phyloP scores from a whole-genome alignment of 495 filamentous ascomycete genomes.

The Aspergillus heteromorphus region DNA sequence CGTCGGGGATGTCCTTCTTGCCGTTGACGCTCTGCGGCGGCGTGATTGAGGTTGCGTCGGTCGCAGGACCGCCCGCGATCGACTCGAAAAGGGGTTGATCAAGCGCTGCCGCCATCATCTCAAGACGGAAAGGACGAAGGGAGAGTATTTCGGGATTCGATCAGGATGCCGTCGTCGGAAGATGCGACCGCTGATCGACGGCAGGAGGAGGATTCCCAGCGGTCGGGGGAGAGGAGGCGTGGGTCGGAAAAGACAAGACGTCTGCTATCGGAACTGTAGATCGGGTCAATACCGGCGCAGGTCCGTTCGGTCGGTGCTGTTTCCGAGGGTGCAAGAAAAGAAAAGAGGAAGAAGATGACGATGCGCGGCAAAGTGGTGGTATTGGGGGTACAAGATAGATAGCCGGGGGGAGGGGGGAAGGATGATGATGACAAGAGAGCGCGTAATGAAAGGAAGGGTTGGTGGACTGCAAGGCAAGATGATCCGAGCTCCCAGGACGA shows the following conservation, averaged over 20 bases:
- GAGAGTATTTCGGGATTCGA: slow-evolving; percentile 8
- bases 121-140: slow-evolving; percentile 12
- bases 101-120: slow-evolving; percentile 33
- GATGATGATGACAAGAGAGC: background rate
- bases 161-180: slow-evolving; percentile 38
- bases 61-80: slow-evolving; percentile 21
- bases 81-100: slow-evolving; percentile 28
- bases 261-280: slow-evolving; percentile 2
- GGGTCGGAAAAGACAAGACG: slow-evolving; percentile 3
- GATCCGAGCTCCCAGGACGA: slow-evolving; percentile 11
- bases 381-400: background rate
- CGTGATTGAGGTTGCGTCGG: slow-evolving; percentile 38
- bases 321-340: background rate
- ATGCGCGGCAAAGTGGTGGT: too few relatives aligned
- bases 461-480: slow-evolving; percentile 9
- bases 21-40: slow-evolving; percentile 43
- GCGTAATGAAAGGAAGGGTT: slow-evolving; percentile 1
- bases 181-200: slow-evolving; percentile 49
- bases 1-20: slow-evolving; percentile 39
- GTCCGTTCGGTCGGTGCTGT: background rate
- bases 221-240: slow-evolving; percentile 35
- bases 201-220: slow-evolving; percentile 39
- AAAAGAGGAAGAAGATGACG: background rate
- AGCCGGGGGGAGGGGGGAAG: background rate
- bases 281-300: slow-evolving; percentile 7